Evolutionary conservation across 257 asterid genomes (phyloP), one percentile per base, ranked within the genome.

Genomic region (Craterostigma plantagineum): DNA sequence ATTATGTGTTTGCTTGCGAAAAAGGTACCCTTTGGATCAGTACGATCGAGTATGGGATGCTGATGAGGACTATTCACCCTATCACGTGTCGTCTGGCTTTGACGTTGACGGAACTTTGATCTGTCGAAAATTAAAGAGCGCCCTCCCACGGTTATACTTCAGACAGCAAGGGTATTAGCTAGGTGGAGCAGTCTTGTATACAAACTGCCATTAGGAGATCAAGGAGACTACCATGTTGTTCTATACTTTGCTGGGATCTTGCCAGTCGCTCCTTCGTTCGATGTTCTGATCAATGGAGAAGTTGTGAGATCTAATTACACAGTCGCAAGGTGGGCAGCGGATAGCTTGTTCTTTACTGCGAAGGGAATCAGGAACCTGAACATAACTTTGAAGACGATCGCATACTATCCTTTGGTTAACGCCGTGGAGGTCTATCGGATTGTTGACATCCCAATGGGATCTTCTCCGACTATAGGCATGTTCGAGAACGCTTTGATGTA

Each of bases 1-100:
- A 6, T 23, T 23, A 2, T 23, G 30, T 23, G 30, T 23, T 23
- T 23, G 30, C 30, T 23, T n/a, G 6, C 6, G 4, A n/a, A 23
- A 11, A 46, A 83, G 96, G 92, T 86, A 78, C 66, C 97, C 94
- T 15, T 38, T 81, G 46, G 97, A 86, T 46, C 70, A 59, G 49
- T 86, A 71, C 35, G 97, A 86, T 48, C 67, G 94, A 60, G 67
- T 86, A 48, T 86, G 94, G 97, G 97, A 78, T 38, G 79, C 84
- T 1, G 97, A 86, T 34, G 69, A 71, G 55, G 91, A 86, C 64
- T 86, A 57, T 70, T 74, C 84, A 7, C 97, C 97, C 16, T 70
- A 51, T 56, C 97, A 86, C 16, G 80, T 81, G 6, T 86, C 97
- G 2, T 56, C 87, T 46, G 73, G 91, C 15, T 76, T 86, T 18